A percentile compares a stretch with the other conserved stretches of the same genome.
Evolutionary conservation across 192 early-diverging fungal species (phyloP).

Genomic region (Podochytrium sp.): DNA sequence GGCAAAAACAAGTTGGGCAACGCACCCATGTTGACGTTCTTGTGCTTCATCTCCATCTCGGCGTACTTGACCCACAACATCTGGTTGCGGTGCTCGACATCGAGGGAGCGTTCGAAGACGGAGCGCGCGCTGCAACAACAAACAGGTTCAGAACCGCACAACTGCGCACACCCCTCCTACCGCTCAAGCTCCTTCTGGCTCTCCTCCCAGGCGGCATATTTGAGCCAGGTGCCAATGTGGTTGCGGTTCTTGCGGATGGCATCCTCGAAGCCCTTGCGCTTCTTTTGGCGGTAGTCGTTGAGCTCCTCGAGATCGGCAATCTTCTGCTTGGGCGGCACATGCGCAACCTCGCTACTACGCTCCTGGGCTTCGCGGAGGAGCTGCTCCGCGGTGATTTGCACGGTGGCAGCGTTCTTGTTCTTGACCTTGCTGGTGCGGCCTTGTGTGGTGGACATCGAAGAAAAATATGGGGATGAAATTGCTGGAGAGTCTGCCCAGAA

Average conservation of each 20-base stretch:
- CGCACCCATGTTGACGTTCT: conserved; percentile 74
- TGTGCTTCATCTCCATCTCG: conserved; percentile 98
- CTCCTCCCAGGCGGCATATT: conserved; percentile 97
- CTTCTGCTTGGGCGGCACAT: conserved; percentile 77
- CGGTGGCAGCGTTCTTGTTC: conserved; percentile 96
- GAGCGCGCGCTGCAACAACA: conserved; percentile 37
- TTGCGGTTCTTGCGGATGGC: conserved; percentile 81
- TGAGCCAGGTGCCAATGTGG: conserved; percentile 89
- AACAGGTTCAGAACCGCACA: neutral
- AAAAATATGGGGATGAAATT: too few species aligned
- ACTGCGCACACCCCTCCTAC: conserved; percentile 36
- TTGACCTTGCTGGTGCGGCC: conserved; percentile 67
- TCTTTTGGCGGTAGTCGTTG: conserved; percentile 83
- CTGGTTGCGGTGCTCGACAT: conserved; percentile 85
- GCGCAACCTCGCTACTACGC: conserved; percentile 65
- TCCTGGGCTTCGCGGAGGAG: conserved; percentile 94
- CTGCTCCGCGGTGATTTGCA: conserved; percentile 99
- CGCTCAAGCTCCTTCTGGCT: conserved; percentile 81
- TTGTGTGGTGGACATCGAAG: too few species aligned
- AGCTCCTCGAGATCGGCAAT: conserved; percentile 94
- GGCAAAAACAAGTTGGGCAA: too few species aligned
- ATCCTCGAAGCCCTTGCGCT: conserved; percentile 95
- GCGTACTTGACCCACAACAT: conserved; percentile 90
- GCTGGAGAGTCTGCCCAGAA: too few species aligned
- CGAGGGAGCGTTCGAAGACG: conserved; percentile 88